Base-by-base conservation (phyloP, 2,329 filamentous ascomycete genomes). In the Calonectria hawksworthii region DNA sequence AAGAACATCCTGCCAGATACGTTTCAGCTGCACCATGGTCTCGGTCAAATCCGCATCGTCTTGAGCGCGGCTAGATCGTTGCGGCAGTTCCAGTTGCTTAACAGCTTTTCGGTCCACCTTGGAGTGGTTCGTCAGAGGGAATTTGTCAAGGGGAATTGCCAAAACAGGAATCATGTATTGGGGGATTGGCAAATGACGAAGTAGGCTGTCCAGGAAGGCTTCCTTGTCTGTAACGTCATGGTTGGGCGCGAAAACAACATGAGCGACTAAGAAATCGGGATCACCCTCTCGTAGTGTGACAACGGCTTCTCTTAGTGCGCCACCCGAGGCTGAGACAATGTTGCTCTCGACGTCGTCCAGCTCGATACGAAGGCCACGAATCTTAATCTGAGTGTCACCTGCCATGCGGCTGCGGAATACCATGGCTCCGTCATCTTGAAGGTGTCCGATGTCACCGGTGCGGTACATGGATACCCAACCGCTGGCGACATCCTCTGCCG, bases 311-410 rank as follows among this genome's bases (percentile, higher is more conserved):
- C 38, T 18, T 6, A 73, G 21, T 6, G 26, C 34, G 3, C 65
- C 64, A 3, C 21, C 47, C 2, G 66, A 56, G 0, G 65, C 50
- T 3, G 21, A 32, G 26, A 74, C 32, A 4, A 84, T 77, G 6
- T 70, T 75, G 18, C 65, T 70, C 51, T 81, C 82, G 3, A 84
- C 70, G 2, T 90, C 89, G 3, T 78, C 74, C 0, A 90, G 79
- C 10, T 90, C 88, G 30, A 89, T 85, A 0, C 87, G 82, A 8
- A 86, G 61, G 0, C 87, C 87, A 1, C 83, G 81, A 3, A 89
- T 78, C 77, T 89, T 89, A 74, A 89, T 77, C 38, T 87, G 85
- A 0, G 82, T 84, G 75, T 88, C 86, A 1, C 84, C 85, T 1
- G 56, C 78, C 7, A 85, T 83, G 3, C 86, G 84, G 3, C 84